Evolutionary conservation across 192 early-diverging fungal genomes (phyloP), one percentile per base, ranked within the genome.

Genomic region (Backusella liffmaniae): DNA sequence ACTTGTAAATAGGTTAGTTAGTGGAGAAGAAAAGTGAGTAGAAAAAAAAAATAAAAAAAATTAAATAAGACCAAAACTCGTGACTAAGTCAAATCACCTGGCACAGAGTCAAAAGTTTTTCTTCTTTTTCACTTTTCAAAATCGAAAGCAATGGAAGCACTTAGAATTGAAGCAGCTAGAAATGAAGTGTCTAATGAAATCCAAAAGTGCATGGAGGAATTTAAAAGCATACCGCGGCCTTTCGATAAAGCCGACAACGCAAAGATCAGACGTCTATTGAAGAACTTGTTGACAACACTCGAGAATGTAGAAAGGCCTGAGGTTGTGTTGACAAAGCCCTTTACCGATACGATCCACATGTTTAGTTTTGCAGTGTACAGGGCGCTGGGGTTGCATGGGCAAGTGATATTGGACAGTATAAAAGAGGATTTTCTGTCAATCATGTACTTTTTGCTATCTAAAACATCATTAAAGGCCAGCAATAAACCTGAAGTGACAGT

Each of bases 371-470:
- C 39, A 5, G 18, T 44, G 0, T 72, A 46, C 13, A 26, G 16
- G 21, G 3, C 21, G 34, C 21, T 29, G 6, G 37, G 12, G 1
- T 2, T 16, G 12, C 8, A 41, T 4, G 26, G 13, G 1, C 29
- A 23, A 7, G n/a, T 29, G 16, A 23, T 44, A 29, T 16, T 44
- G 16, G 41, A 74, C 18, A 37, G 16, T 12, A 44, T 74, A 30
- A 44, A 46, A n/a, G 73, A 74, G 34, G 36, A 26, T 1, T 44
- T 29, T 16, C 8, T 74, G 12, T 16, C 66, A 8, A 18, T 62
- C 26, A 67, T 74, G 29, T n/a, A 66, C n/a, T 74, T 74, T 34
- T 29, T 74, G 12, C 15, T 74, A 30, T 41, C 73, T 30, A 74
- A 32, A n/a, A 74, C 73, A 23, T 21, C 21, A 8, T 13, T 62